A percentile compares a stretch with the other conserved stretches of the same genome.
Conservation (phyloP, 1,139 yeast genomes). For the Hansenula lynferdii region DNA sequence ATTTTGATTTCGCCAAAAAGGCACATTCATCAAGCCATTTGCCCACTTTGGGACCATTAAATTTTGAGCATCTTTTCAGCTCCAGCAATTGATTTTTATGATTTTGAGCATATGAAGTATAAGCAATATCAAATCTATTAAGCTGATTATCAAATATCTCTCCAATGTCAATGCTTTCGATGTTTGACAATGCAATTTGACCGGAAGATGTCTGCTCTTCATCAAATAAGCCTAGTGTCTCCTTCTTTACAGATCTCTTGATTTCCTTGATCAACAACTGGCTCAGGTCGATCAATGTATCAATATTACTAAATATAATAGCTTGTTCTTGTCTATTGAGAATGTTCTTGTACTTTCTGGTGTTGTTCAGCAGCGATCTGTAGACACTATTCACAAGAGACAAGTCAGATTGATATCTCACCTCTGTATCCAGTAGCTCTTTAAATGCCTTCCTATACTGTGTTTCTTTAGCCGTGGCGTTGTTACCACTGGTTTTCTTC, state of each 20-base stretch:
- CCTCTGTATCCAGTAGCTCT: slow-evolving; percentile 24
- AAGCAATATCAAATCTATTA: slow-evolving; percentile 17
- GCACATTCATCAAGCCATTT: slow-evolving; percentile 23
- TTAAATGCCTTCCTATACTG: slow-evolving; percentile 20
- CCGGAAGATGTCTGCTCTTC: slow-evolving; percentile 10
- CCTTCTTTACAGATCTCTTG: slow-evolving; percentile 6
- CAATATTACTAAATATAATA: slow-evolving; percentile 31
- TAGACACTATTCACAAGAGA: slow-evolving; percentile 24
- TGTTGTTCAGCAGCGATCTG: slow-evolving; percentile 21
- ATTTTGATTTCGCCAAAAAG: slow-evolving; percentile 14
- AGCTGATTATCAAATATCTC: slow-evolving; percentile 23
- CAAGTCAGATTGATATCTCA: slow-evolving; percentile 21
- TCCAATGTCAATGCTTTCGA: slow-evolving; percentile 23
- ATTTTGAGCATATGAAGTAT: slow-evolving; percentile 14
- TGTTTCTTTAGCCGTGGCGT: slow-evolving; percentile 4
- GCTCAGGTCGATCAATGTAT: slow-evolving; percentile 29
- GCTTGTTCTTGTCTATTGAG: slow-evolving; percentile 25
- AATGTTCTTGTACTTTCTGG: slow-evolving; percentile 21
- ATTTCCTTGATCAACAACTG: slow-evolving; percentile 22
- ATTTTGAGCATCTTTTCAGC: slow-evolving; percentile 5
- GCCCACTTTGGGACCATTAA: slow-evolving; percentile 18
- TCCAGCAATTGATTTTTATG: slow-evolving; percentile 13
- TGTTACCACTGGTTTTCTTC: slow-evolving; percentile 9
- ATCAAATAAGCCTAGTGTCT: slow-evolving; percentile 5
- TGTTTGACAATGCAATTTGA: slow-evolving; percentile 7